These are phyloP conservation scores for Aspergillus panamensis DNA, from an alignment of 495 filamentous ascomycete species.

Conservation along the genomic window DNA sequence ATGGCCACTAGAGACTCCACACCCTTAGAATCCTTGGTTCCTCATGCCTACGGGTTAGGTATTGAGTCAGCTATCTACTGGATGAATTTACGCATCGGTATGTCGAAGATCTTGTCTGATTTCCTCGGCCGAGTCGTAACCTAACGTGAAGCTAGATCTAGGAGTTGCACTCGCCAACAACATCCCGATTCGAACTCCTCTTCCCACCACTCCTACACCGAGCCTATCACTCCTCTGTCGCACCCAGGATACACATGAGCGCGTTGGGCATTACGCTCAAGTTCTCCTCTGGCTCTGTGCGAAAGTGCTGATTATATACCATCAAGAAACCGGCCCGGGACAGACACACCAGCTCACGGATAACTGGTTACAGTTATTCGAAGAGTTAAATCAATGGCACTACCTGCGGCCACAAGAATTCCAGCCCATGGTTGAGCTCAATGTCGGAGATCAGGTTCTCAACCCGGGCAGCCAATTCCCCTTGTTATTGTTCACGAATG, in stretches of 20 bases:
- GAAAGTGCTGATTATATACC: conserved; percentile 24
- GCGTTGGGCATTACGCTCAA: conserved; percentile 25
- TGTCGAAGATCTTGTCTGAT: background rate
- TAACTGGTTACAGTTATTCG: conserved; percentile 28
- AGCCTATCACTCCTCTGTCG: conserved; percentile 19
- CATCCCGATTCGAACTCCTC: conserved; percentile 20
- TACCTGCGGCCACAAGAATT: conserved; percentile 34
- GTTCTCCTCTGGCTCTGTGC: conserved; percentile 32
- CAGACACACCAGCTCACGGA: conserved; percentile 7
- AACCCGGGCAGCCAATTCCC: conserved; percentile 31
- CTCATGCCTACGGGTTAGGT: conserved; percentile 17
- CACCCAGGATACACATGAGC: conserved; percentile 24
- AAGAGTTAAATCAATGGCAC: conserved; percentile 34
- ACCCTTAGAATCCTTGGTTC: conserved; percentile 16
- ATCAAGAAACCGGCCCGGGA: conserved; percentile 22
- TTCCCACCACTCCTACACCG: conserved; percentile 19
- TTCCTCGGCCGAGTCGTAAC: background rate
- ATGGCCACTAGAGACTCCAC: conserved; percentile 1
- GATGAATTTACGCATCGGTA: conserved; percentile 37
- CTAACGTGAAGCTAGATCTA: conserved; percentile 23
- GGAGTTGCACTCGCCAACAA: conserved; percentile 29
- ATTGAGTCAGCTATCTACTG: conserved; percentile 34
- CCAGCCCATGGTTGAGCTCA: conserved; percentile 33
- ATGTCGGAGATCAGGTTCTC: conserved; percentile 15
- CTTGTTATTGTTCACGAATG: conserved; percentile 38